Base-by-base conservation (phyloP, 352 stramenopile species). In the Peronospora farinosa region DNA sequence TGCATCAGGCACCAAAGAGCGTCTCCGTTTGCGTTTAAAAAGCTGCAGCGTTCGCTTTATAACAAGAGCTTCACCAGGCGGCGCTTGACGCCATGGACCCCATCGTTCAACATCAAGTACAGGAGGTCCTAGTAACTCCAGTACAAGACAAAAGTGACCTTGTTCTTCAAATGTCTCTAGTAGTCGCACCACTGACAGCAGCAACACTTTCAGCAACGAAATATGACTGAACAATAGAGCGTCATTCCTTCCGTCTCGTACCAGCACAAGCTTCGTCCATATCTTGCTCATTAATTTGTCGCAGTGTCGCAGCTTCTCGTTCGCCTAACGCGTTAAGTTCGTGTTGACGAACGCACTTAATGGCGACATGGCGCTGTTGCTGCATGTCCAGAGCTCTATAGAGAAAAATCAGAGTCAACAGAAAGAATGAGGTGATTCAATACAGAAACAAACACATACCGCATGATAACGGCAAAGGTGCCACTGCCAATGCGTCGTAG, bases 21-120 rank as follows among this genome's bases (percentile, higher is more conserved):
- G 52, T 41, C 33, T 56, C 17, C 27, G 23, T 35, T 55, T 60
- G 28, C 44, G 51, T 23, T 60, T 60, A 32, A 63, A 57, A 15
- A 69, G 57, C 51, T 57, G 30, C 25, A 60, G 51, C 15, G 43
- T 60, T 36, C 43, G 51, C 35, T 51, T 54, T 27, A 49, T 37
- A 1, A 51, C 28, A 8, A 44, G 50, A 25, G 42, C 33, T 37
- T 31, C 48, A 15, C 52, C 51, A 0, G 97, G 73, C 16, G 97
- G 84, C 65, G 98, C 92, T 40, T 91, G 74, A 64, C 91, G 95
- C 65, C 95, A 88, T 41, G 85, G 92, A 32, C 96, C 96, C 66
- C 92, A 94, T 9, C 93, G 67, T 7, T 95, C 66, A 60, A 98
- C 92, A 51, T 98, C 97, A 32, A 98, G 69, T 58, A 98, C 97